Base-by-base conservation (phyloP, 345 rosid genomes). In the Arabis alpina region DNA sequence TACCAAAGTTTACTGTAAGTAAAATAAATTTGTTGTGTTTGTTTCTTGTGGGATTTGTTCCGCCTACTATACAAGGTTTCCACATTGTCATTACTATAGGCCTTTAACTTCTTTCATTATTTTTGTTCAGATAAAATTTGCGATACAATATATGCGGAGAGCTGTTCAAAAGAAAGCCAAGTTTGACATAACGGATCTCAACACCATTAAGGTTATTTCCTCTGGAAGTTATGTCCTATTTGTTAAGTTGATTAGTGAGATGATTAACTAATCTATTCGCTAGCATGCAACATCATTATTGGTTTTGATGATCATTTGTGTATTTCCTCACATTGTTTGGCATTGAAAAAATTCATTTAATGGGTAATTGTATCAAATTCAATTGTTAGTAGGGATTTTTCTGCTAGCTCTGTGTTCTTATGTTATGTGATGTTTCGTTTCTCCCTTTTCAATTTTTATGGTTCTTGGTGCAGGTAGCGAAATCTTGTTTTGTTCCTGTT, bases 1-100 rank as follows among this genome's bases (percentile, higher is more conserved):
- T 93, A 66, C 98, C 98, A 4, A 93, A 90, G 76, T 93, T 88
- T 77, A 88, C 93, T 15, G 97, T 93, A 80, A 87, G 98, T 80
- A 15, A 25, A 54, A 37, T 54, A 47, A 49, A 68, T 63, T 11
- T 67, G 43, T 45, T 11, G n/a, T 45, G 6, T 24, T 12, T 68
- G 41, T 48, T 76, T 19, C 55, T 41, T 32, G 30, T 51, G 55
- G 30, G 13, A 16, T 19, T 57, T 39, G 6, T 57, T 58, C 45
- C 37, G 37, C 28, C 6, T 49, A 23, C 13, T 44, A 19, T 19
- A 8, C 16, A 14, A 52, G 36, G 4, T 72, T 73, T 59, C 39
- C 54, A 23, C 59, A 50, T 25, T 40, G 7, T 13, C 15, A 30
- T 6, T 61, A 40, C 19, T 13, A 28, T 30, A 52, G 2, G 24